A percentile compares a stretch with the other conserved stretches of the same genome.
phyloP scores from a whole-genome alignment of 1,139 yeast species.

The Kluyveromyces sp. region DNA sequence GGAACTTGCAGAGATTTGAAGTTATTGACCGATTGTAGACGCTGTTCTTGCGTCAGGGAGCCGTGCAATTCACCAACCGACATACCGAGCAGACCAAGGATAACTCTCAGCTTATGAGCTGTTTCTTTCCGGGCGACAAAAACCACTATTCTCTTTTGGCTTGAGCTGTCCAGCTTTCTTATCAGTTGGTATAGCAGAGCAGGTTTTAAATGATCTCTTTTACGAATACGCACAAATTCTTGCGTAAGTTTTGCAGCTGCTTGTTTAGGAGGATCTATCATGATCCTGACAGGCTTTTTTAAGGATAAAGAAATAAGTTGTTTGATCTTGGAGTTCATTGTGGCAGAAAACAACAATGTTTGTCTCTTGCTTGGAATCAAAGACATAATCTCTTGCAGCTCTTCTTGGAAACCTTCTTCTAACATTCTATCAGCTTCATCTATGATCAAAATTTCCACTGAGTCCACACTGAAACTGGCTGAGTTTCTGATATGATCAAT shows the following conservation, averaged over 20 bases:
- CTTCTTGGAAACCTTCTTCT: constrained; percentile 97
- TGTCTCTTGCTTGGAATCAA: constrained; percentile 87
- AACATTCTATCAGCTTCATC: constrained; percentile 99
- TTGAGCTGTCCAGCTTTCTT: constrained; percentile 53
- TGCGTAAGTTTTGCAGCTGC: constrained; percentile 83
- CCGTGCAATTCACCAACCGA: constrained; percentile 93
- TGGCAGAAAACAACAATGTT: constrained; percentile 89
- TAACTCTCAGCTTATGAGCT: constrained; percentile 79
- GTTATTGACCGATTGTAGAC: constrained; percentile 73
- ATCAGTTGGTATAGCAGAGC: constrained; percentile 71
- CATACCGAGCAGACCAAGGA: constrained; percentile 80
- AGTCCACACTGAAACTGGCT: constrained; percentile 83
- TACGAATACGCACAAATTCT: constrained; percentile 90
- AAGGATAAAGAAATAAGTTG: constrained; percentile 81
- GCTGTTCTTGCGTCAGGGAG: constrained; percentile 89
- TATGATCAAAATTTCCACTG: constrained; percentile 83
- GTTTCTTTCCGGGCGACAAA: constrained; percentile 86
- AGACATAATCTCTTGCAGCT: constrained; percentile 80
- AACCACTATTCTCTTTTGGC: constrained; percentile 70
- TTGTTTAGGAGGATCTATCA: constrained; percentile 95
- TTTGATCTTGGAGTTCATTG: constrained; percentile 91
- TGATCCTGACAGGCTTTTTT: constrained; percentile 83
- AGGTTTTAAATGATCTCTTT: constrained; percentile 76
- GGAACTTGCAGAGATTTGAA: constrained; percentile 81
- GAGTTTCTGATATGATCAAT: constrained; percentile 96